Evolutionary conservation across 176 grass and related monocot genomes (phyloP).

Genomic region (Hyparrhenia diplandra): DNA sequence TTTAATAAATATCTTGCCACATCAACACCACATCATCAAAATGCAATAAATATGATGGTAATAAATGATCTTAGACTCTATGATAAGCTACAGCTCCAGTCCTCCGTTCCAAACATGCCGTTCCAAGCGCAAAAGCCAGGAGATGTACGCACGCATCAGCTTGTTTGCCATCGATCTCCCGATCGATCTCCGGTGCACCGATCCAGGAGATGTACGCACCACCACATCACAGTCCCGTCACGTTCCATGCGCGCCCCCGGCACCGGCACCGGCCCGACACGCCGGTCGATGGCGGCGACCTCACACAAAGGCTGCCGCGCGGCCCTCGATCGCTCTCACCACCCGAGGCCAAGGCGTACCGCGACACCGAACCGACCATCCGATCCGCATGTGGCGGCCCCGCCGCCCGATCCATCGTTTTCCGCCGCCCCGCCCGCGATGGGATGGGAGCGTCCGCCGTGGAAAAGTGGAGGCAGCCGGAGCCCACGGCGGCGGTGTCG

Average conservation of each 20-base stretch:
- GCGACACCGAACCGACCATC: not conserved
- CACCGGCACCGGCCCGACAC: constrained; percentile 18
- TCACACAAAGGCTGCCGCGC: not conserved
- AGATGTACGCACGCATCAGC: not conserved
- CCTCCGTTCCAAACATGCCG: not conserved
- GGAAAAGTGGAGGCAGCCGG: constrained; percentile 16
- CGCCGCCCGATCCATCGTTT: not conserved
- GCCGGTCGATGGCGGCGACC: not conserved
- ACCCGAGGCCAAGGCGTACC: not conserved
- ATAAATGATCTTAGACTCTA: no score
- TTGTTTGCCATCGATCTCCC: no score
- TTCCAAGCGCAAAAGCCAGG: constrained; percentile 15
- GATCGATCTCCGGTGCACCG: not conserved
- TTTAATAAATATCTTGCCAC: no score
- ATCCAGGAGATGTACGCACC: not conserved
- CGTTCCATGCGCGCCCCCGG: not conserved
- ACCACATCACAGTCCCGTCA: not conserved
- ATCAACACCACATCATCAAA: no score
- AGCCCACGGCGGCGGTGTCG: constrained; percentile 9
- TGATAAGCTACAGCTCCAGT: no score
- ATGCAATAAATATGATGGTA: no score
- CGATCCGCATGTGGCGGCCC: not conserved
- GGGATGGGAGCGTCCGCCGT: not conserved
- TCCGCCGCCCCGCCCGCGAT: not conserved
- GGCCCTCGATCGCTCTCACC: not conserved